phyloP scores from a whole-genome alignment of 768 basidiomycete species.

The Phylloporus sp. region DNA sequence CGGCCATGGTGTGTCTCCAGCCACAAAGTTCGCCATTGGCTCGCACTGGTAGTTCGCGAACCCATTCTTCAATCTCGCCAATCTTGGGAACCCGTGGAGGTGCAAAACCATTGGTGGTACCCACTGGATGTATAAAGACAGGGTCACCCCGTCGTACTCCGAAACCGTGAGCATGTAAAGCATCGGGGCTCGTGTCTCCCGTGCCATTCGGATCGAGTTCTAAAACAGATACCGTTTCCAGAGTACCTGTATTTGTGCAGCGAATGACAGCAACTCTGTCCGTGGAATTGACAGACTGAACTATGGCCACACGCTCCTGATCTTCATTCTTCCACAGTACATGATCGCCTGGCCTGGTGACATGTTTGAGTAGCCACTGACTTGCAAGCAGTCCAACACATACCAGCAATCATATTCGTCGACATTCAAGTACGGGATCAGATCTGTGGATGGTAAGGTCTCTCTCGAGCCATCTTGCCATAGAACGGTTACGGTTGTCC shows the following conservation, averaged over 20 bases:
- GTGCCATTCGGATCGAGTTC: conserved; percentile 87
- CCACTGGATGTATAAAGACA: conserved; percentile 72
- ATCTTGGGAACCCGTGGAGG: conserved; percentile 75
- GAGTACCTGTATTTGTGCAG: conserved; percentile 48
- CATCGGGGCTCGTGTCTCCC: conserved; percentile 44
- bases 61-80: conserved; percentile 81
- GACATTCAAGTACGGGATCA: conserved; percentile 81
- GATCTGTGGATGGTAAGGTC: conserved; percentile 52
- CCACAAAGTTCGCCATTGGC: conserved; percentile 53
- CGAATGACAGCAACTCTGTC: conserved; percentile 70
- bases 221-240: conserved; percentile 73
- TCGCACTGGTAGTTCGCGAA: conserved; percentile 53
- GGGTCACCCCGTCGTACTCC: conserved; percentile 83
- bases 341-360: conserved; percentile 82
- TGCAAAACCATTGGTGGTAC: conserved; percentile 67
- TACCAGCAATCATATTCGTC: conserved; percentile 93
- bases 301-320: conserved; percentile 59
- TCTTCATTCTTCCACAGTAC: conserved; percentile 81
- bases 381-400: conserved; percentile 21
- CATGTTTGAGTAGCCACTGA: conserved; percentile 5
- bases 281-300: conserved; percentile 70
- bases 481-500: conserved; percentile 64
- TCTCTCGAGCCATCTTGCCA: conserved; percentile 87
- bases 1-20: conserved; percentile 70
- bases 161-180: conserved; percentile 52